These are phyloP conservation scores for Colletotrichum shisoi DNA, from an alignment of 2,329 filamentous ascomycete genomes.

Conservation along the genomic window DNA sequence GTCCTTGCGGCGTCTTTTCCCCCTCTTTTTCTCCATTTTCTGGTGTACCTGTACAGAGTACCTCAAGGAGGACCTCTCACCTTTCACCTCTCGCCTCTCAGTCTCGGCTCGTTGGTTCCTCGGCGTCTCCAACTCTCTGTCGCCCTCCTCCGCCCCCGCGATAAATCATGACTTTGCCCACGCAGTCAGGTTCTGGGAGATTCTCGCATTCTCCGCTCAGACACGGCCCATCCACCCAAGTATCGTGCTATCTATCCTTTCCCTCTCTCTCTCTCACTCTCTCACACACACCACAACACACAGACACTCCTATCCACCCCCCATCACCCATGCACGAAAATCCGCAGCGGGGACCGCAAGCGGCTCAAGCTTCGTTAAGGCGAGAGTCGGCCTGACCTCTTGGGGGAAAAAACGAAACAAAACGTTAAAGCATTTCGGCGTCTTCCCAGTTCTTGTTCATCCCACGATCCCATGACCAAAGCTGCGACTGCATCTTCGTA, in stretches of 20 bases:
- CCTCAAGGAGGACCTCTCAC: constrained; percentile 2
- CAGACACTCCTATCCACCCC: no score
- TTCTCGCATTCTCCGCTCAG: background rate
- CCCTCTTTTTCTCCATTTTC: background rate
- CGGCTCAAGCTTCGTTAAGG: constrained; percentile 37
- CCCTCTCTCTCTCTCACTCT: no score
- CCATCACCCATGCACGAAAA: constrained; percentile 22
- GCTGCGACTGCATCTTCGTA: background rate
- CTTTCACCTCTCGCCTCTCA: background rate
- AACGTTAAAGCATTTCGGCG: constrained; percentile 31
- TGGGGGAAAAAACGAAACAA: constrained; percentile 12
- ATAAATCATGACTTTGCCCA: constrained; percentile 13
- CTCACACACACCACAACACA: no score
- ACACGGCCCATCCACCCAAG: background rate
- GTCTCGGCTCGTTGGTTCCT: constrained; percentile 13
- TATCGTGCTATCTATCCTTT: constrained; percentile 19
- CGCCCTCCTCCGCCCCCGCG: constrained; percentile 26
- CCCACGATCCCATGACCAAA: constrained; percentile 18
- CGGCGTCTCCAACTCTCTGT: background rate
- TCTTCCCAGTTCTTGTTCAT: constrained; percentile 13
- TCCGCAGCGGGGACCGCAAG: constrained; percentile 26
- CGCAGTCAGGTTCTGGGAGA: background rate
- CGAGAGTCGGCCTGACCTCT: constrained; percentile 10
- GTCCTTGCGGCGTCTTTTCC: background rate
- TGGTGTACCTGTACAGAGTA: no score